Evolutionary conservation across 805 yeast species (phyloP).

Genomic region (Candida sithepensis): DNA sequence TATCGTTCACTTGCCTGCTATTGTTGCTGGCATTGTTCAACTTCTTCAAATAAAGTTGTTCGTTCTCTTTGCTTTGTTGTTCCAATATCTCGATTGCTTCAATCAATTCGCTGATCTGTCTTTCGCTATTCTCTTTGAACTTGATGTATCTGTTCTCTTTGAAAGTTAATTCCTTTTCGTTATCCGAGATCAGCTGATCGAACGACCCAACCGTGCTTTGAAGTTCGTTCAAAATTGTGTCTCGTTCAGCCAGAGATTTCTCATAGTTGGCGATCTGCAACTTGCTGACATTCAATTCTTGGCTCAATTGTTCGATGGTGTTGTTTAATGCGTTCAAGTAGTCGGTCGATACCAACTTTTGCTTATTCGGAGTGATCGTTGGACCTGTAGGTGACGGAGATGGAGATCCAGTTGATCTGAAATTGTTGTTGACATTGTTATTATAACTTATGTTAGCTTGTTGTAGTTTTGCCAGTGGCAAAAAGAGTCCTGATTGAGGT

Average conservation of each 20-base stretch:
- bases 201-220: conserved; percentile 46
- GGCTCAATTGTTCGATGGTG: conserved; percentile 4
- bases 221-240: conserved; percentile 43
- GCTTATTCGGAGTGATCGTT: too few species aligned
- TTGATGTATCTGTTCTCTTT: conserved; percentile 45
- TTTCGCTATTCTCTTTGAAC: conserved; percentile 45
- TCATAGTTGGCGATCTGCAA: conserved; percentile 18
- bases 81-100: conserved; percentile 55
- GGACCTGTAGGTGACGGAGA: too few species aligned
- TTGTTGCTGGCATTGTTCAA: too few species aligned
- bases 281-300: conserved; percentile 14
- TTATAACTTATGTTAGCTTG: conserved; percentile 13
- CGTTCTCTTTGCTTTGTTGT: conserved; percentile 53
- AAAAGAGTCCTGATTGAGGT: conserved; percentile 73
- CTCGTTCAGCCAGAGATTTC: conserved; percentile 39
- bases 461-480: conserved; percentile 47
- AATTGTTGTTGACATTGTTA: background rate
- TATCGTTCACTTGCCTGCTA: background rate
- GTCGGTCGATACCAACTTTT: background rate
- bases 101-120: conserved; percentile 56
- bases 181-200: conserved; percentile 44
- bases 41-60: conserved; percentile 43
- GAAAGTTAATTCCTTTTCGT: conserved; percentile 39
- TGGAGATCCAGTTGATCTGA: background rate
- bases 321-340: conserved; percentile 3